These are phyloP conservation scores for Sarocladium strictum DNA, from an alignment of 2,329 filamentous ascomycete species.

Conservation along the genomic window DNA sequence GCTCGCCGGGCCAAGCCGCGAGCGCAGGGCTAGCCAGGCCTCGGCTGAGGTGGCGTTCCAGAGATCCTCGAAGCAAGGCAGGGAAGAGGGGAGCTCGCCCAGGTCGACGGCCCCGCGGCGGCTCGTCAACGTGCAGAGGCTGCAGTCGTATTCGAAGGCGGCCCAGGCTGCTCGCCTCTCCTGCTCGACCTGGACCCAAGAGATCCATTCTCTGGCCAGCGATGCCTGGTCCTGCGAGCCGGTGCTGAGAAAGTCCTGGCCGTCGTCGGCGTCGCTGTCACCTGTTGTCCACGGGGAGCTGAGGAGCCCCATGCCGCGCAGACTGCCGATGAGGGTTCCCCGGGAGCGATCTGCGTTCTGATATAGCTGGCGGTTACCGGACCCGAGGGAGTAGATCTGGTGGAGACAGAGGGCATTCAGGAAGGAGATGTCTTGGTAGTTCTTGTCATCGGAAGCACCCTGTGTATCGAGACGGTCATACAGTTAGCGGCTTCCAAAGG, in stretches of 20 bases:
- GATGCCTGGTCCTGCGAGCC: background rate
- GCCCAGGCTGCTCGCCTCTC: constrained; percentile 22
- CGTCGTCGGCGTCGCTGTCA: constrained; percentile 8
- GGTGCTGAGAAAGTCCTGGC: background rate
- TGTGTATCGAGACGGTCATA: constrained; percentile 6
- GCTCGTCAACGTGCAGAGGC: constrained; percentile 22
- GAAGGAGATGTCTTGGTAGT: constrained; percentile 18
- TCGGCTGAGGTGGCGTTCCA: constrained; percentile 23
- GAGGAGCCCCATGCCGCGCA: constrained; percentile 22
- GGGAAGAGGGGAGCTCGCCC: constrained; percentile 20
- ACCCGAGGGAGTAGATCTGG: constrained; percentile 26
- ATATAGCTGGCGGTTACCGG: constrained; percentile 23
- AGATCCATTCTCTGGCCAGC: constrained; percentile 16
- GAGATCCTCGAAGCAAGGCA: constrained; percentile 22
- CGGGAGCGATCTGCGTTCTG: constrained; percentile 23
- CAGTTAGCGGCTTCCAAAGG: no score
- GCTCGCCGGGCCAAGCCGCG: constrained; percentile 10
- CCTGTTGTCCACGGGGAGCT: constrained; percentile 13
- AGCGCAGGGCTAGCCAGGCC: constrained; percentile 18
- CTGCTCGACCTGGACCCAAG: constrained; percentile 20
- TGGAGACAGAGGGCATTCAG: constrained; percentile 23
- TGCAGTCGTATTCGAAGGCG: constrained; percentile 27
- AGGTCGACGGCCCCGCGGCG: constrained; percentile 22
- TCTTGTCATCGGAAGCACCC: constrained; percentile 16
- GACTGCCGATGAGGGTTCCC: constrained; percentile 20